phyloP scores from a whole-genome alignment of 2,329 filamentous ascomycete genomes.

The Onygenales sp. region DNA sequence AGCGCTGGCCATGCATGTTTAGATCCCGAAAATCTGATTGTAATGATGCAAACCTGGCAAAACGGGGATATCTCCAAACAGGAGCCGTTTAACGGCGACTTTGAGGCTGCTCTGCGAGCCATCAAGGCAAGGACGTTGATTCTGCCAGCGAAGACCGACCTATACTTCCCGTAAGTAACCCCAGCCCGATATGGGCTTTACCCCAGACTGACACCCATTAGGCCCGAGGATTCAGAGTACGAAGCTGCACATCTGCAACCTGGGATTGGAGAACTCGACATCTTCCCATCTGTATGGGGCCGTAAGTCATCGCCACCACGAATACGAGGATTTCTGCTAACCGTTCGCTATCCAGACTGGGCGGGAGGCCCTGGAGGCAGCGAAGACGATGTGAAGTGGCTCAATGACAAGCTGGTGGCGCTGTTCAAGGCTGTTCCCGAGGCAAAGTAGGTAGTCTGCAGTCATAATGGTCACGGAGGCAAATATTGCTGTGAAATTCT shows the following conservation, averaged over 20 bases:
- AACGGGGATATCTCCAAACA: constrained; percentile 60
- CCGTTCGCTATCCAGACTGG: constrained; percentile 34
- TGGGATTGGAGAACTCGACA: constrained; percentile 45
- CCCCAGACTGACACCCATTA: constrained; percentile 19
- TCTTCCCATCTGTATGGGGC: constrained; percentile 56
- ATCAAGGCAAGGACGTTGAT: constrained; percentile 68
- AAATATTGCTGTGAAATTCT: not conserved
- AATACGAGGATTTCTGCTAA: constrained; percentile 8
- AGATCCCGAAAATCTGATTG: constrained; percentile 65
- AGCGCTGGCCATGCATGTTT: not conserved
- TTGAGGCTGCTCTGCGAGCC: constrained; percentile 54
- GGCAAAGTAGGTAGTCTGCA: not conserved
- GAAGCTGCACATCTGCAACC: constrained; percentile 57
- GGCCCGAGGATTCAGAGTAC: constrained; percentile 65
- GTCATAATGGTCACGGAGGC: not conserved
- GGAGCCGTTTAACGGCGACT: constrained; percentile 57
- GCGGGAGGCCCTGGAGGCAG: constrained; percentile 63
- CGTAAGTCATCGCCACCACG: constrained; percentile 33
- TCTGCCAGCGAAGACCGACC: constrained; percentile 61
- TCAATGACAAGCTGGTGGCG: constrained; percentile 51
- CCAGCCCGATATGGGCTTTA: not conserved
- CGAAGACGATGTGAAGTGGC: constrained; percentile 61
- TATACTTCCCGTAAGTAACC: constrained; percentile 61
- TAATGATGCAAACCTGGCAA: constrained; percentile 74
- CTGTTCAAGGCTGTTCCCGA: constrained; percentile 36